phyloP scores from a whole-genome alignment of 345 rosid genomes.

The Dipteronia sinensis region DNA sequence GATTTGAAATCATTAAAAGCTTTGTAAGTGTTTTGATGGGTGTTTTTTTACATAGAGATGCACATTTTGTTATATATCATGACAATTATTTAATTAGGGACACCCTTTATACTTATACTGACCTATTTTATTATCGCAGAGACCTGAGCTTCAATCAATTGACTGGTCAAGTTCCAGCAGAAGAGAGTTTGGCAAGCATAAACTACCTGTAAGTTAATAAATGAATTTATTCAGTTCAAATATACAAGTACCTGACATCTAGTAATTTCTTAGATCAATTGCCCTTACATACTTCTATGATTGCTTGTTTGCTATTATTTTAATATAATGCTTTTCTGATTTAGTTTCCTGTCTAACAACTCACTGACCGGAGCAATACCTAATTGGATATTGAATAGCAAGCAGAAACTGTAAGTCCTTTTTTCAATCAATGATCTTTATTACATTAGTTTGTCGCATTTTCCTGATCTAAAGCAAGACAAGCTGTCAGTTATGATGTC shows the following conservation, averaged over 20 bases:
- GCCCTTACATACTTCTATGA: neutral
- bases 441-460: neutral
- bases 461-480: too few species aligned
- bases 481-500: neutral
- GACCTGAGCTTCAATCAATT: constrained; percentile 81
- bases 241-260: neutral
- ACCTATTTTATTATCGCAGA: constrained; percentile 36
- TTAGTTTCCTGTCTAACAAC: constrained; percentile 77
- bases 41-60: neutral
- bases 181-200: neutral
- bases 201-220: constrained; percentile 49
- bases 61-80: neutral
- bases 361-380: constrained; percentile 69
- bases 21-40: constrained; percentile 49
- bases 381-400: constrained; percentile 41
- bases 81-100: neutral
- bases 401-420: constrained; percentile 42
- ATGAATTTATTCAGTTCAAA: neutral
- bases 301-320: neutral
- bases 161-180: constrained; percentile 52
- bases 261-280: neutral
- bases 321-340: constrained; percentile 11
- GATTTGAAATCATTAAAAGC: constrained; percentile 31
- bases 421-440: neutral
- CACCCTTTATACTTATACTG: neutral